Conservation (phyloP, 352 stramenopile species). For the Elongisporangium prolatum region DNA sequence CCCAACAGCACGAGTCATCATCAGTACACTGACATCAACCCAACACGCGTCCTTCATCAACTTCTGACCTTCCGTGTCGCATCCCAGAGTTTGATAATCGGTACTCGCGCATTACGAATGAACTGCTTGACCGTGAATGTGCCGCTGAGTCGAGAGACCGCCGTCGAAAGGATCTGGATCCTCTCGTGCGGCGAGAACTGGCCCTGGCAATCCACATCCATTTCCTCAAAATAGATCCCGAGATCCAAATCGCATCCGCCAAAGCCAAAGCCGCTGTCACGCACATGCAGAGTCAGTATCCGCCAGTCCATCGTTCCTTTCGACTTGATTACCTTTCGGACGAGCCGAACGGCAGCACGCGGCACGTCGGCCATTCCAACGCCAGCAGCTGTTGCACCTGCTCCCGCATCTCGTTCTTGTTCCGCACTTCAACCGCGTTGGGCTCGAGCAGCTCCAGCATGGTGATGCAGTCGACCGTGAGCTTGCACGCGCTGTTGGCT, state of each 20-base stretch:
- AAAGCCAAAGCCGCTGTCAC: conserved; percentile 60
- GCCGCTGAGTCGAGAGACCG: conserved; percentile 29
- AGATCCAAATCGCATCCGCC: conserved; percentile 78
- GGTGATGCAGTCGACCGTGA: conserved; percentile 75
- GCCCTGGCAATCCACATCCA: conserved; percentile 46
- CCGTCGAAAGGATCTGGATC: conserved; percentile 48
- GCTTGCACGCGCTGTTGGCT: conserved; percentile 72
- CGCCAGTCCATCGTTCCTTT: background rate
- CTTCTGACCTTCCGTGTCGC: conserved; percentile 31
- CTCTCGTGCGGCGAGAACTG: conserved; percentile 57
- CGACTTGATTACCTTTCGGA: conserved; percentile 54
- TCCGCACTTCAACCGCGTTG: conserved; percentile 38
- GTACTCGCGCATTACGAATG: conserved; percentile 64
- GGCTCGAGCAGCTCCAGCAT: conserved; percentile 82
- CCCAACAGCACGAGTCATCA: background rate
- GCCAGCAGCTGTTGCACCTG: conserved; percentile 52
- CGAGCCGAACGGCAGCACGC: conserved; percentile 68
- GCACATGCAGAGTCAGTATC: background rate
- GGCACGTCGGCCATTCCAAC: conserved; percentile 53
- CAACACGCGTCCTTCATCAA: background rate
- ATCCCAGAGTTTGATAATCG: conserved; percentile 80
- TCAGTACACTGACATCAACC: background rate
- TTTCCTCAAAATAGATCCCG: conserved; percentile 77
- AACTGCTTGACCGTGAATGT: conserved; percentile 70
- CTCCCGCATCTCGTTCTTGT: conserved; percentile 39